Evolutionary conservation across 768 basidiomycete genomes (phyloP).

Genomic region (Boletus rex-veris): DNA sequence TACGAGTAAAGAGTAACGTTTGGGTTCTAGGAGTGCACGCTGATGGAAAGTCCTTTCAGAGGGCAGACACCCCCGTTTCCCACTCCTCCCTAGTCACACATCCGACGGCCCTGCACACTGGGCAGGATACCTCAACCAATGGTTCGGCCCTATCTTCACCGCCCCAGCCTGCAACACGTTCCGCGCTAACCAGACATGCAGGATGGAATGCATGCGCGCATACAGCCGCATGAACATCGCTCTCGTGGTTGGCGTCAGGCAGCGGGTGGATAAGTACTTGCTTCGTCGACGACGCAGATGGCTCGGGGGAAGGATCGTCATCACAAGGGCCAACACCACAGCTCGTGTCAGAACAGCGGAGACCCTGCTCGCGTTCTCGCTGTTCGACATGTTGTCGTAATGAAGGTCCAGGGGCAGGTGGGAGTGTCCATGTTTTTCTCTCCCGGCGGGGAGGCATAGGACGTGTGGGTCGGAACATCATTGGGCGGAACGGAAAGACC

Average conservation of each 20-base stretch:
- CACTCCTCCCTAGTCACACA: conserved; percentile 58
- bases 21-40: neutral
- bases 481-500: conserved; percentile 12
- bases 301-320: conserved; percentile 53
- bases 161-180: conserved; percentile 61
- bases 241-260: conserved; percentile 12
- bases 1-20: neutral
- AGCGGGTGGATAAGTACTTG: conserved; percentile 24
- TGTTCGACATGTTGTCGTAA: conserved; percentile 71
- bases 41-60: conserved; percentile 15
- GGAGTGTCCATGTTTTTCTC: conserved; percentile 53
- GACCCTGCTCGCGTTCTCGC: conserved; percentile 65
- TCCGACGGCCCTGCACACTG: conserved; percentile 66
- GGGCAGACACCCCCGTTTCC: conserved; percentile 43
- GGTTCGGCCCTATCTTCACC: conserved; percentile 40
- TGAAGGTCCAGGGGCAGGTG: conserved; percentile 63
- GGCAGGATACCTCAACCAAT: conserved; percentile 67
- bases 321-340: conserved; percentile 76
- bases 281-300: conserved; percentile 18
- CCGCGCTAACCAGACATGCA: conserved; percentile 65
- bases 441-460: conserved; percentile 33
- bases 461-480: conserved; percentile 22
- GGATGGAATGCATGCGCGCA: conserved; percentile 72
- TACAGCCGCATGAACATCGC: conserved; percentile 26
- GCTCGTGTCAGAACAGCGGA: conserved; percentile 68